Evolutionary conservation across 164 flowering plant species (phyloP), one percentile per base, ranked within the genome.

Genomic region (Vitis labrusca): DNA sequence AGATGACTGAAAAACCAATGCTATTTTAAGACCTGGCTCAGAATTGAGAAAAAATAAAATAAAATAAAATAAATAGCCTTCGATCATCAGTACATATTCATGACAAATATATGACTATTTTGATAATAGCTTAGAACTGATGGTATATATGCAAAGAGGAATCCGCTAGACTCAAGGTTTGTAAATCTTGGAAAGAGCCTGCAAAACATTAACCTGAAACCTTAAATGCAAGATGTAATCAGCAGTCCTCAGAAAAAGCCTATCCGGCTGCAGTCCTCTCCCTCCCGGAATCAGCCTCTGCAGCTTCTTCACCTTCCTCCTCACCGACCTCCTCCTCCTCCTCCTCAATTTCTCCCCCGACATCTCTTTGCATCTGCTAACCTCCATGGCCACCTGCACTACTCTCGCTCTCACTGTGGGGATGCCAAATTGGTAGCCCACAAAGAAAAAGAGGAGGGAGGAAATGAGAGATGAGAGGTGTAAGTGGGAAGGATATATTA

Each of bases 211-310:
- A 49, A 91, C 66, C 77, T 86, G 88, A 57, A 82, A 64, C 87
- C 76, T 84, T 69, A 91, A 74, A 57, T 77, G 86, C 86, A 89
- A 68, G 27, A 91, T 91, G 67, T 91, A 88, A 63, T 88, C 76
- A 0, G 97, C 97, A 0, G 92, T 89, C 16, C 59, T 71, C 9
- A 81, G 69, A 53, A 88, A 83, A 9, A 91, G 90, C 27, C 62
- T 67, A 59, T 86, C 94, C 8, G 91, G 81, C n/a, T 74, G 69
- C 71, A 91, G 47, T 27, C 80, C 85, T 67, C 54, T 19, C 11
- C 92, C 92, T 29, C 93, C 97, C 7, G 94, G 94, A 6, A 91
- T 75, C 10, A 91, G 74, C 76, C 50, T 80, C 72, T 79, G 85
- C 70, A 89, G 72, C 81, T 79, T 85, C 81, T 65, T 82, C 44